Conservation (phyloP, 1,139 yeast genomes). For the Kodamaea alishanica region DNA sequence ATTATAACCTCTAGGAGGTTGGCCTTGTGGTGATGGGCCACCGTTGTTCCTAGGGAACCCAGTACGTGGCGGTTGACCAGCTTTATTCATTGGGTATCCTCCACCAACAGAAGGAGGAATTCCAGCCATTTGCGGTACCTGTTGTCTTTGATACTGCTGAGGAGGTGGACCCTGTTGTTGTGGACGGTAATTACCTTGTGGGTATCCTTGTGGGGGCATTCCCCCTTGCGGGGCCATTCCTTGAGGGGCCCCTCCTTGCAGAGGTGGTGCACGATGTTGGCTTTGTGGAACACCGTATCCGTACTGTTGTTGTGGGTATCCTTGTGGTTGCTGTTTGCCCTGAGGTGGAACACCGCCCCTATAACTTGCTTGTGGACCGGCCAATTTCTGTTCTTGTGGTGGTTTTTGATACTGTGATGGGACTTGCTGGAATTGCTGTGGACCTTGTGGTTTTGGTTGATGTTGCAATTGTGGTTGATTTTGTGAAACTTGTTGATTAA, state of each 20-base stretch:
- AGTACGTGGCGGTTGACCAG: background rate
- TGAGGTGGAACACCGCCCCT: constrained; percentile 9
- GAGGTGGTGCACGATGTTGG: constrained; percentile 8
- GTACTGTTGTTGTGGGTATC: constrained; percentile 9
- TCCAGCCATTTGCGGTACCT: constrained; percentile 1
- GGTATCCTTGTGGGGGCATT: too few species aligned
- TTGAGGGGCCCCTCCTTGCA: constrained; percentile 8
- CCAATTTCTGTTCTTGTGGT: constrained; percentile 8
- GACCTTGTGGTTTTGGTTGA: constrained; percentile 4
- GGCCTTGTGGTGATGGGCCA: background rate
- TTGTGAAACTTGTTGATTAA: background rate
- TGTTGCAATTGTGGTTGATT: constrained; percentile 3
- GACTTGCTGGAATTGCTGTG: constrained; percentile 6
- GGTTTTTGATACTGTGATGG: constrained; percentile 6
- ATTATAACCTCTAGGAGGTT: constrained; percentile 6
- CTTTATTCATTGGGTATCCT: constrained; percentile 1
- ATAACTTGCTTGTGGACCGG: too few species aligned
- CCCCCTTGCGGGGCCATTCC: background rate
- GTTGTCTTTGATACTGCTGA: constrained; percentile 6
- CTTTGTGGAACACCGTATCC: constrained; percentile 10
- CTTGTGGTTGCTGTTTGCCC: constrained; percentile 6
- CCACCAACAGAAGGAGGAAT: background rate
- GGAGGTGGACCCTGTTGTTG: constrained; percentile 7
- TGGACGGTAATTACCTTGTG: background rate
- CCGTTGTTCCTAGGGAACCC: constrained; percentile 10